Conservation (phyloP, 2,329 filamentous ascomycete species). For the Fusarium cyanostomum region DNA sequence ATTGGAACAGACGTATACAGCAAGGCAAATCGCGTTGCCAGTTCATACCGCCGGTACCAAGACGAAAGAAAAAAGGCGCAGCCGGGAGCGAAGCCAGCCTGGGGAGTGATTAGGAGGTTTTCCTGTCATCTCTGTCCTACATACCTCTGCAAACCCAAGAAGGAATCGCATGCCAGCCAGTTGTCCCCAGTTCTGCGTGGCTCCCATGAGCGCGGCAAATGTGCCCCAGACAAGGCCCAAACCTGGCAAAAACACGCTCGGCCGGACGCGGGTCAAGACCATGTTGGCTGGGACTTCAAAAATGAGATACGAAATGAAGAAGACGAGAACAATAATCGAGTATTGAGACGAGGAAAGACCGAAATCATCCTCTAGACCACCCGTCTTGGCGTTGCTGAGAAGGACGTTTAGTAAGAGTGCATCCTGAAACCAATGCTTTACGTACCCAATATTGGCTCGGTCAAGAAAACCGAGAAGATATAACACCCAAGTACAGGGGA, state of each 20-base stretch:
- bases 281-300: slow-evolving; percentile 63
- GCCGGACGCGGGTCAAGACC: slow-evolving; percentile 62
- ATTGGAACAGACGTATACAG: slow-evolving; percentile 76
- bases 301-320: slow-evolving; percentile 61
- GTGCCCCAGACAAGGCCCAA: slow-evolving; percentile 1
- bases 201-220: slow-evolving; percentile 48
- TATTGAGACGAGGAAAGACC: slow-evolving; percentile 20
- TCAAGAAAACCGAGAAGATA: background rate
- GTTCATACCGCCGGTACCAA: slow-evolving; percentile 61
- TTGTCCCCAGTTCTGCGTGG: slow-evolving; percentile 7
- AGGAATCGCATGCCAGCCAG: slow-evolving; percentile 15
- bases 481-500: background rate
- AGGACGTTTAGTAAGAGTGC: background rate
- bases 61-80: slow-evolving; percentile 13
- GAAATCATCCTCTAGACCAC: slow-evolving; percentile 19
- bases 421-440: background rate
- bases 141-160: slow-evolving; percentile 17
- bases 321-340: slow-evolving; percentile 53
- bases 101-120: fast-evolving
- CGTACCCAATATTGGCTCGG: background rate
- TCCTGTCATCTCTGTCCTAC: background rate
- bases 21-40: slow-evolving; percentile 71
- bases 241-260: slow-evolving; percentile 51
- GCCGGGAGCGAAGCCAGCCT: background rate
- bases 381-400: background rate